Evolutionary conservation across 2,329 filamentous ascomycete species (phyloP), one percentile per base, ranked within the genome.

Genomic region (Monilinia vaccinii-corymbosi): DNA sequence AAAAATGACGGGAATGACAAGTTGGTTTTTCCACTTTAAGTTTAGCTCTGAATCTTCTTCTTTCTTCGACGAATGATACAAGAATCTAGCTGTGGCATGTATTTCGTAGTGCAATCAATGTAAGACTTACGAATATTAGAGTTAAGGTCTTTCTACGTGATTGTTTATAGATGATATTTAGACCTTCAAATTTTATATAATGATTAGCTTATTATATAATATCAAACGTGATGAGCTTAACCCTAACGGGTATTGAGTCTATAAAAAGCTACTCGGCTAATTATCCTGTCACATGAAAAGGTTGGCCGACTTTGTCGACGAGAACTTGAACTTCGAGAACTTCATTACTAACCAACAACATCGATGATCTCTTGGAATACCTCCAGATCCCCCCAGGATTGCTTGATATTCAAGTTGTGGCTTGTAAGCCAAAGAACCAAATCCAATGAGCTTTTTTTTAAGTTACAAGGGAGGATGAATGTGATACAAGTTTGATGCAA

Each of bases 401-500:
- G 25, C 9, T 53, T 11, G 42, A 25, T 44, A 14, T 1, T 31
- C 38, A 8, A 23, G 14, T 13, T 49, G 42, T 57, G 55, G 55
- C 55, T 32, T 32, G 38, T 53, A 53, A 53, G 51, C 38, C 32
- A 11, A 31, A 44, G 38, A 25, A 32, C 23, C 16, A 23, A 10
- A 21, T 16, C 51, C 51, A 53, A 32, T 44, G 9, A 53, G 8
- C 38, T 23, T 44, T 31, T 31, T 42, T 32, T n/a, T 8, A 23
- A 44, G 6, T 25, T 44, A 44, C 38, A 32, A 38, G 21, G 34
- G 53, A 31, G 16, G 38, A 52, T 53, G 28, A 14, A 47, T n/a
- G 32, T 58, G 56, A 58, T 58, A 36, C 46, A 58, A 50, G 56
- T 51, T 25, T 36, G 32, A 56, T 46, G 42, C 42, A 32, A 32